These are phyloP conservation scores for Quercus lobata DNA, from an alignment of 331 rosid genomes.

Conservation along the genomic window DNA sequence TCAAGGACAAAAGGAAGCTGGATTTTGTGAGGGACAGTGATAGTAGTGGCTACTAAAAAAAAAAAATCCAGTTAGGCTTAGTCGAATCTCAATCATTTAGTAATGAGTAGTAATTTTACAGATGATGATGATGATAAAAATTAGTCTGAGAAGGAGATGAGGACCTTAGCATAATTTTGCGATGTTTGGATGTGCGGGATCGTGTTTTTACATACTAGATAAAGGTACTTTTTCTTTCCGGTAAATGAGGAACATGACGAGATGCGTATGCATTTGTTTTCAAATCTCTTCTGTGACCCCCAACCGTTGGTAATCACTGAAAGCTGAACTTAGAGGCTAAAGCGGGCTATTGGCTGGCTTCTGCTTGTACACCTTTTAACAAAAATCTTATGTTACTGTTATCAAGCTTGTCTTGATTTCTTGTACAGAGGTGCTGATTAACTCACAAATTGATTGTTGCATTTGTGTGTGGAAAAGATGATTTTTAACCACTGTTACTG, in stretches of 20 bases:
- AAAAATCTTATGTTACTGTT: conserved; percentile 10
- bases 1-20: conserved; percentile 51
- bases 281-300: neutral
- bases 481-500: too few species aligned
- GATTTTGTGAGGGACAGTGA: conserved; percentile 22
- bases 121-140: neutral
- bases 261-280: conserved; percentile 19
- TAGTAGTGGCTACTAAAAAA: conserved; percentile 20
- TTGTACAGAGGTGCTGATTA: conserved; percentile 30
- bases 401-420: conserved; percentile 10
- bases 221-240: conserved; percentile 9
- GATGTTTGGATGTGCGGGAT: conserved; percentile 11
- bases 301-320: conserved; percentile 13
- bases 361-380: neutral
- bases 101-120: neutral
- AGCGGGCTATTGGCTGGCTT: conserved; percentile 13
- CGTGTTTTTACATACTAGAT: conserved; percentile 1
- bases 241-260: neutral
- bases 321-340: conserved; percentile 1
- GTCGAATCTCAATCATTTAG: conserved; percentile 5
- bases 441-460: conserved; percentile 4
- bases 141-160: conserved; percentile 2
- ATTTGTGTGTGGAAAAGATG: neutral
- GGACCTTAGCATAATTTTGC: neutral
- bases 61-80: neutral